Evolutionary conservation across 768 basidiomycete species (phyloP).

Genomic region (Russula sp.): DNA sequence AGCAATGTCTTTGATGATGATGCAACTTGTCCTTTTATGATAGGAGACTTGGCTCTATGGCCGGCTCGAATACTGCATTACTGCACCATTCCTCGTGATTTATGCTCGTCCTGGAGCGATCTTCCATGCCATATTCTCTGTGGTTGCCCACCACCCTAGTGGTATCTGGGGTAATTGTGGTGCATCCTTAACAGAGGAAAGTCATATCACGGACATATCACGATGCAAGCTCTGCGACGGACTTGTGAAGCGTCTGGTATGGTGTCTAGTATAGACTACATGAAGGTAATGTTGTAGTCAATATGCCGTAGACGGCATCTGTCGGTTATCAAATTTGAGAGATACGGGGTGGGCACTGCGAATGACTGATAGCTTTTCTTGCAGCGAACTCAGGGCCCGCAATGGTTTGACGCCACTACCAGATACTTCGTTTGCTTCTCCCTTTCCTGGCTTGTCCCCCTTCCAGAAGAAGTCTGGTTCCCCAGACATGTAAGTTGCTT

Average conservation of each 20-base stretch:
- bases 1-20: too few relatives aligned
- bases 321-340: conserved; percentile 33
- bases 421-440: conserved; percentile 76
- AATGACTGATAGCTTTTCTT: conserved; percentile 7
- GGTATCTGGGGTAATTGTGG: conserved; percentile 77
- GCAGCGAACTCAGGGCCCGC: conserved; percentile 65
- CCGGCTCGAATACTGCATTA: conserved; percentile 40
- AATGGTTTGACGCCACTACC: conserved; percentile 50
- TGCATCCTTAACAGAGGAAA: conserved; percentile 68
- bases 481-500: conserved; percentile 55
- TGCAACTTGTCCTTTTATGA: conserved; percentile 65
- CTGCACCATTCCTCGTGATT: conserved; percentile 61
- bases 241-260: conserved; percentile 54
- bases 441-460: conserved; percentile 76
- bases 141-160: conserved; percentile 68
- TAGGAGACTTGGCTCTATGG: conserved; percentile 84
- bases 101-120: conserved; percentile 75
- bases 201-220: conserved; percentile 27
- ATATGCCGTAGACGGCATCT: conserved; percentile 73
- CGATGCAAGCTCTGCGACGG: neutral
- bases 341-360: neutral
- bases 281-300: conserved; percentile 64
- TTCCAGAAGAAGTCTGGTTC: conserved; percentile 76
- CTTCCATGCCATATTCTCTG: conserved; percentile 71
- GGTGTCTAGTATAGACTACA: conserved; percentile 74